Percentiles rank a stretch among this genome's conserved stretches.
Conservation (phyloP, 805 yeast species). For the Candida maris region DNA sequence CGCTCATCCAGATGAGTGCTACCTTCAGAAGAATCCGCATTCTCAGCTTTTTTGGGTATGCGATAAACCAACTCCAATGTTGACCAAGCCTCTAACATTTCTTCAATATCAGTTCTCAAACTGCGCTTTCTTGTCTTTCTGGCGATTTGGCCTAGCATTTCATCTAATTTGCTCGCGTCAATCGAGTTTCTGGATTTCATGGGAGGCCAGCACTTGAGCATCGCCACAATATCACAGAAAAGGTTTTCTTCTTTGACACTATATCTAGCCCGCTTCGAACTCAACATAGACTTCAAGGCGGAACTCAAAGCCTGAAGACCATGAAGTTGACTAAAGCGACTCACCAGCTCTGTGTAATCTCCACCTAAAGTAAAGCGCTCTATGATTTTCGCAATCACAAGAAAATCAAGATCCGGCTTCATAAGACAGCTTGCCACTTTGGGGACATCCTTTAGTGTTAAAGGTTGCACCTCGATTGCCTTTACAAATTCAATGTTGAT, state of each 20-base stretch:
- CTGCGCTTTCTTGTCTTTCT: constrained; percentile 22
- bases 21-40: constrained; percentile 2
- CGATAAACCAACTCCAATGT: constrained; percentile 76
- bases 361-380: constrained; percentile 50
- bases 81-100: constrained; percentile 65
- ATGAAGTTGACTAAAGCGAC: constrained; percentile 69
- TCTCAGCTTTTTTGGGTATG: constrained; percentile 60
- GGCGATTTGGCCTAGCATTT: constrained; percentile 46
- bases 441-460: constrained; percentile 56
- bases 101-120: constrained; percentile 36
- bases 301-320: constrained; percentile 79
- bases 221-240: constrained; percentile 47
- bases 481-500: constrained; percentile 65
- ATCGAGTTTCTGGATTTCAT: constrained; percentile 72
- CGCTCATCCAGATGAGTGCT: constrained; percentile 21
- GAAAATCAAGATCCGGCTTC: constrained; percentile 62
- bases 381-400: constrained; percentile 62
- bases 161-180: constrained; percentile 68
- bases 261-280: constrained; percentile 4
- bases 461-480: constrained; percentile 53
- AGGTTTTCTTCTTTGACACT: constrained; percentile 37
- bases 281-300: constrained; percentile 41
- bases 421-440: constrained; percentile 77
- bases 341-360: constrained; percentile 41
- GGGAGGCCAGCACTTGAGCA: constrained; percentile 62